Evolutionary conservation across 495 filamentous ascomycete genomes (phyloP).

Genomic region (Lichenothelia convexa): DNA sequence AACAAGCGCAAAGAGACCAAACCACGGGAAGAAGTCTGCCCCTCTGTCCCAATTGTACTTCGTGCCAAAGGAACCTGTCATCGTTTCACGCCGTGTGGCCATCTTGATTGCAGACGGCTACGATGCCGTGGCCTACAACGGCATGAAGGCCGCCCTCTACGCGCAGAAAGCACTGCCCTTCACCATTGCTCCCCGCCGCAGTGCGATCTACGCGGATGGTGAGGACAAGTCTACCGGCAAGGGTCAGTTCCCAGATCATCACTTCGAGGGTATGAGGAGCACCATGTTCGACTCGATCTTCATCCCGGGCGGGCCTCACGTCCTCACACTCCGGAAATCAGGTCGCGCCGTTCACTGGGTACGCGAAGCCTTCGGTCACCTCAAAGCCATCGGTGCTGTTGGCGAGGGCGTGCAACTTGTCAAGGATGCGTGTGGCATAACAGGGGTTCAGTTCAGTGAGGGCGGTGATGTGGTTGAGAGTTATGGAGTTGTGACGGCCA

Average conservation of each 20-base stretch:
- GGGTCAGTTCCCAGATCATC: constrained; percentile 54
- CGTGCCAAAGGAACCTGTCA: constrained; percentile 40
- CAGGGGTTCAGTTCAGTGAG: constrained; percentile 30
- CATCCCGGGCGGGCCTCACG: constrained; percentile 52
- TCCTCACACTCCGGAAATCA: constrained; percentile 40
- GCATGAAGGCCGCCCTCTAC: constrained; percentile 41
- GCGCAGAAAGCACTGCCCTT: constrained; percentile 48
- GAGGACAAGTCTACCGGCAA: constrained; percentile 26
- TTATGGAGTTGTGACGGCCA: constrained; percentile 54
- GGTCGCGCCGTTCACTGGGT: constrained; percentile 72
- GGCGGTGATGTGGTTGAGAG: constrained; percentile 37
- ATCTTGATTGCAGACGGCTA: constrained; percentile 73
- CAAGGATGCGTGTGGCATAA: constrained; percentile 34
- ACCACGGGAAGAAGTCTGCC: constrained; percentile 49
- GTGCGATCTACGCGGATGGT: constrained; percentile 38
- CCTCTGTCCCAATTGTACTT: constrained; percentile 54
- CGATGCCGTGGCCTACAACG: constrained; percentile 44
- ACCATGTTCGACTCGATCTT: constrained; percentile 78
- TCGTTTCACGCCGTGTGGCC: constrained; percentile 52
- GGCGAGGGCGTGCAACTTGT: constrained; percentile 54
- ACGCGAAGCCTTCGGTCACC: constrained; percentile 62
- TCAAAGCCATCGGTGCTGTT: constrained; percentile 60
- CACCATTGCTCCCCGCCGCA: constrained; percentile 47
- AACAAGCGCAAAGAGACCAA: constrained; percentile 28
- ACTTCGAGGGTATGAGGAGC: constrained; percentile 63